Conservation (phyloP, 495 filamentous ascomycete genomes). For the Tuber indicum region DNA sequence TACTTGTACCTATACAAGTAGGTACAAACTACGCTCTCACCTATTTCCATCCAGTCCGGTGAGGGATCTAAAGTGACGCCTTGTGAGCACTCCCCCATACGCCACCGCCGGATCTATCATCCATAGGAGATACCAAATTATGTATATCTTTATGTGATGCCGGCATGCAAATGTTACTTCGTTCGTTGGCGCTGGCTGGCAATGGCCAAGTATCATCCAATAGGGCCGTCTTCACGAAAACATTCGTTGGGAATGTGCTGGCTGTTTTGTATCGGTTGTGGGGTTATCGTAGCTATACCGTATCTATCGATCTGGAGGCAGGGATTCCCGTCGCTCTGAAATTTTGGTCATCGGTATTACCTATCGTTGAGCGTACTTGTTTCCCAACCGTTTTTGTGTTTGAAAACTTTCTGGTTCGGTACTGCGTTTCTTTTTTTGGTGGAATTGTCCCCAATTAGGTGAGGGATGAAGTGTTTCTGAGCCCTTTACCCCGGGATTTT, state of each 20-base stretch:
- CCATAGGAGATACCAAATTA: background rate
- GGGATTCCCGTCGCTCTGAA: background rate
- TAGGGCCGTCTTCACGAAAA: background rate
- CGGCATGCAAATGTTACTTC: background rate
- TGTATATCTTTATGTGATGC: background rate
- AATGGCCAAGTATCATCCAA: background rate
- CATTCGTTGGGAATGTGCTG: conserved; percentile 16
- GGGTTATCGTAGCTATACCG: background rate
- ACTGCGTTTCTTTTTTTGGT: conserved; percentile 27
- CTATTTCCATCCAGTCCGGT: background rate
- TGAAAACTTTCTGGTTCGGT: conserved; percentile 19
- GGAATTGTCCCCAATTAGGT: conserved; percentile 15
- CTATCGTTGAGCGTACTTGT: conserved; percentile 2
- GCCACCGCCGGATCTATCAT: background rate
- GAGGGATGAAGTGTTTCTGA: conserved; percentile 19
- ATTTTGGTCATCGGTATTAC: conserved; percentile 1
- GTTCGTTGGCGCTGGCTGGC: background rate
- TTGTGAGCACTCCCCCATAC: background rate
- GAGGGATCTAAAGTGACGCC: background rate
- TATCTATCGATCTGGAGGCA: background rate
- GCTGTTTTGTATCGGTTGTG: conserved; percentile 19
- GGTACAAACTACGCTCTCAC: background rate
- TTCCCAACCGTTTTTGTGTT: background rate
- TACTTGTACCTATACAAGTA: background rate
- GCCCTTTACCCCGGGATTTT: conserved; percentile 26